Conservation (phyloP, 2,329 filamentous ascomycete species). For the Aquanectria penicillioides region DNA sequence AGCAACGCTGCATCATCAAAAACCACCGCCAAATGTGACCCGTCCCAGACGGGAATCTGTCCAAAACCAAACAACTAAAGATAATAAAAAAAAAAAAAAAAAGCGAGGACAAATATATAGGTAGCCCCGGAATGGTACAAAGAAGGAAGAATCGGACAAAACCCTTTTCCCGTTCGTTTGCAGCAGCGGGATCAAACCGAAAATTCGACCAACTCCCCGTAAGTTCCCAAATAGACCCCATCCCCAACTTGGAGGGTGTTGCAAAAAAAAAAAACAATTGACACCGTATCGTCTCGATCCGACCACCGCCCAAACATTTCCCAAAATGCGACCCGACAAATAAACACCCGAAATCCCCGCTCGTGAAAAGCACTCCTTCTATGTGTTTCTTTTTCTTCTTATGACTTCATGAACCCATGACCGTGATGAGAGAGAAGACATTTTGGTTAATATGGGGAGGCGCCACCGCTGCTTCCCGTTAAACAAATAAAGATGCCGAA, state of each 20-base stretch:
- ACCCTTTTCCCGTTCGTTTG: conserved; percentile 45
- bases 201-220: conserved; percentile 51
- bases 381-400: conserved; percentile 56
- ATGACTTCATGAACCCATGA: conserved; percentile 59
- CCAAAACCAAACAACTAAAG: conserved; percentile 25
- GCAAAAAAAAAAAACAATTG: conserved; percentile 44
- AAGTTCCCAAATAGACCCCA: conserved; percentile 44
- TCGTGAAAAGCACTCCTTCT: conserved; percentile 51
- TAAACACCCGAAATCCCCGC: conserved; percentile 46
- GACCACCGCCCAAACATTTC: conserved; percentile 46
- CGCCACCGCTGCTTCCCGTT: conserved; percentile 38
- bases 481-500: conserved; percentile 44
- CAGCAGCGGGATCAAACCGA: conserved; percentile 42
- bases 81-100: conserved; percentile 36
- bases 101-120: conserved; percentile 44
- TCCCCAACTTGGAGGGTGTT: conserved; percentile 44
- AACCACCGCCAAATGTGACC: conserved; percentile 32
- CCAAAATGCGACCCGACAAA: conserved; percentile 51
- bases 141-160: conserved; percentile 41
- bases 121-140: conserved; percentile 42
- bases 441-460: conserved; percentile 41
- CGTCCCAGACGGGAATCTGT: conserved; percentile 19
- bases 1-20: conserved; percentile 40
- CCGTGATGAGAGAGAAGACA: conserved; percentile 45
- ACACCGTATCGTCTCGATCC: conserved; percentile 49